Conservation (phyloP, 176 grass and related monocot species). For the Avena insularis region DNA sequence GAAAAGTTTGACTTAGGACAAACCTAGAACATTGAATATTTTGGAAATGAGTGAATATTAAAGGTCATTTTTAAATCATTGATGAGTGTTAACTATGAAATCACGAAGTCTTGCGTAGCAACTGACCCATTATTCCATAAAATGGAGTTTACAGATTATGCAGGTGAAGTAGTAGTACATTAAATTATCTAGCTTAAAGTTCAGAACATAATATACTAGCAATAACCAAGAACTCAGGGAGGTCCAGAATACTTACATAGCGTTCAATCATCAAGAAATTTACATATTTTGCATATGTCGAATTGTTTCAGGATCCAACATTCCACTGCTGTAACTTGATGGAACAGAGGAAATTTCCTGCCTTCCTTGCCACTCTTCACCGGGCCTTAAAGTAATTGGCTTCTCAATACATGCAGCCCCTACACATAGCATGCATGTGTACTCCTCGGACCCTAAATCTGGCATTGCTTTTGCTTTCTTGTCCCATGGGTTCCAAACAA, state of each 20-base stretch:
- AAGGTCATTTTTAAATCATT: neutral
- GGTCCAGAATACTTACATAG: slow-evolving; percentile 18
- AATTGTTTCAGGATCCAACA: slow-evolving; percentile 60
- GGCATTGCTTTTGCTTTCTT: slow-evolving; percentile 74
- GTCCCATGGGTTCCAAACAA: slow-evolving; percentile 89
- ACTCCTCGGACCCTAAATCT: slow-evolving; percentile 73
- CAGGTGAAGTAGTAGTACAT: neutral
- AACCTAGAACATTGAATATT: too few species aligned
- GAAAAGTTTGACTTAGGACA: too few species aligned
- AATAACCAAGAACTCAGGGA: neutral
- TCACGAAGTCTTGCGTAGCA: neutral
- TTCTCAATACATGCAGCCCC: slow-evolving; percentile 72
- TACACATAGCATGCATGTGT: slow-evolving; percentile 72
- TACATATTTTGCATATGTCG: slow-evolving; percentile 39
- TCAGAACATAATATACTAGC: neutral
- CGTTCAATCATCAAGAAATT: neutral
- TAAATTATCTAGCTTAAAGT: neutral
- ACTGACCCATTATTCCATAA: neutral
- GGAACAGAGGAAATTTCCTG: slow-evolving; percentile 74
- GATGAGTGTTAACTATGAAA: neutral
- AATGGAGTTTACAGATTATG: neutral
- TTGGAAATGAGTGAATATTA: neutral
- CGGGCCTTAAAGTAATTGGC: slow-evolving; percentile 65
- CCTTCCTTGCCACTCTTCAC: slow-evolving; percentile 77
- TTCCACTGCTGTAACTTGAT: slow-evolving; percentile 70